Evolutionary conservation across 805 yeast species (phyloP).

Genomic region (Maudiozyma bulderi): DNA sequence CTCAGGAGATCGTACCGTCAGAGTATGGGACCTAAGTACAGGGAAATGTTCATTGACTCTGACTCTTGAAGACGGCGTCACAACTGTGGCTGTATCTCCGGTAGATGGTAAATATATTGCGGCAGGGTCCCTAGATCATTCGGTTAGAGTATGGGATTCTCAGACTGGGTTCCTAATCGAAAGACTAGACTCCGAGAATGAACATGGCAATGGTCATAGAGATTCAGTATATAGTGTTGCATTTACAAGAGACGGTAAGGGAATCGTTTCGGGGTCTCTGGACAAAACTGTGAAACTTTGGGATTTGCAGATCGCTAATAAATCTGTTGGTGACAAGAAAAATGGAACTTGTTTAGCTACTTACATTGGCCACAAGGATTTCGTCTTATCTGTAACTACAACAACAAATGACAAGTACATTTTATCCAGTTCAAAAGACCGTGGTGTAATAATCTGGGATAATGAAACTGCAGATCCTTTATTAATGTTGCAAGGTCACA

Average conservation of each 20-base stretch:
- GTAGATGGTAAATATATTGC: slow-evolving; percentile 82
- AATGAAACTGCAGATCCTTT: slow-evolving; percentile 83
- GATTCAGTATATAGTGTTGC: slow-evolving; percentile 94
- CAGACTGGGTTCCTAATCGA: slow-evolving; percentile 86
- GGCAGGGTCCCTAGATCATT: slow-evolving; percentile 91
- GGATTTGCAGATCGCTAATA: slow-evolving; percentile 42
- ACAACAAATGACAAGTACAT: slow-evolving; percentile 90
- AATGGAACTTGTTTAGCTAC: slow-evolving; percentile 75
- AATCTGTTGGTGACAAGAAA: slow-evolving; percentile 16
- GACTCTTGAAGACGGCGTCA: slow-evolving; percentile 93
- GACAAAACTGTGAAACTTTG: slow-evolving; percentile 94
- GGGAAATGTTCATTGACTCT: slow-evolving; percentile 84
- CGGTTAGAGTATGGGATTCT: slow-evolving; percentile 96
- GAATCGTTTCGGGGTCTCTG: slow-evolving; percentile 87
- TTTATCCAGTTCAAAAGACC: slow-evolving; percentile 89
- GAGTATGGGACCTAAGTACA: slow-evolving; percentile 87
- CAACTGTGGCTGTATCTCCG: slow-evolving; percentile 95
- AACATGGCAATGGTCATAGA: slow-evolving; percentile 85
- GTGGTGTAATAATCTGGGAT: slow-evolving; percentile 97
- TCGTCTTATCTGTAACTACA: slow-evolving; percentile 86
- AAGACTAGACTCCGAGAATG: slow-evolving; percentile 81
- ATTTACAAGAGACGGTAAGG: slow-evolving; percentile 83
- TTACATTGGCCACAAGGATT: slow-evolving; percentile 92
- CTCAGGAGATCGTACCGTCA: slow-evolving; percentile 90
- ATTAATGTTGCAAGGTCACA: slow-evolving; percentile 92